Evolutionary conservation across 139 green algal genomes (phyloP).

Genomic region (Micractinium sp.): DNA sequence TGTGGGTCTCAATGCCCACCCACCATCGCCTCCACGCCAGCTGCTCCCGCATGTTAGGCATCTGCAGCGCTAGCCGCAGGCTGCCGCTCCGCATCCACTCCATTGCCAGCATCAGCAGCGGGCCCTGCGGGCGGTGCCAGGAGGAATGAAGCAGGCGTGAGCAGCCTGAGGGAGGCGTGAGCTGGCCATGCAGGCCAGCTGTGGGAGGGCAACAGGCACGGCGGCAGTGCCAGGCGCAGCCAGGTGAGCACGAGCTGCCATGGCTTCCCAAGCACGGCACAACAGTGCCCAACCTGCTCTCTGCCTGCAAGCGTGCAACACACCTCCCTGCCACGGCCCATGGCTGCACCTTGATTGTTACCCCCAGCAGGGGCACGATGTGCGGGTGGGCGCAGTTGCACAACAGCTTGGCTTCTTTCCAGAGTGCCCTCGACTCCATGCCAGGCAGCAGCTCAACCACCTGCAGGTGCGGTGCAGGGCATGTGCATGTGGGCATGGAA

Average conservation of each 20-base stretch:
- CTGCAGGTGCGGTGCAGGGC: neutral
- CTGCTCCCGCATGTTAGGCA: neutral
- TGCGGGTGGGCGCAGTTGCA: neutral
- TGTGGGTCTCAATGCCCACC: neutral
- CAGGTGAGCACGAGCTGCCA: too few species aligned
- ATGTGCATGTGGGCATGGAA: too few species aligned
- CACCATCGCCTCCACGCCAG: neutral
- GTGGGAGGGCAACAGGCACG: too few species aligned
- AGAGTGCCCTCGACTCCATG: neutral
- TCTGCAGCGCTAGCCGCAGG: neutral
- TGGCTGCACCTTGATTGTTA: neutral
- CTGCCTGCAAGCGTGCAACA: too few species aligned
- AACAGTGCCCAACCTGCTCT: too few species aligned
- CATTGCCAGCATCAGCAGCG: neutral
- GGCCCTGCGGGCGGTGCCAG: neutral
- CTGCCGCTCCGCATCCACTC: neutral
- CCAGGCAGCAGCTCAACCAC: neutral
- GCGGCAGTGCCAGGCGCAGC: too few species aligned
- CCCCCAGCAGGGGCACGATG: neutral
- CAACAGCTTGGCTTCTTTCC: neutral
- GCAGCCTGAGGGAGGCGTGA: too few species aligned
- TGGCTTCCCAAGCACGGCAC: too few species aligned
- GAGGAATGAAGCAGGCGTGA: too few species aligned
- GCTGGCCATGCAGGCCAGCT: too few species aligned
- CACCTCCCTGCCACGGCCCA: too few species aligned